Evolutionary conservation across 805 yeast genomes (phyloP), one percentile per base, ranked within the genome.

Genomic region (Metschnikowia drakensbergensis): DNA sequence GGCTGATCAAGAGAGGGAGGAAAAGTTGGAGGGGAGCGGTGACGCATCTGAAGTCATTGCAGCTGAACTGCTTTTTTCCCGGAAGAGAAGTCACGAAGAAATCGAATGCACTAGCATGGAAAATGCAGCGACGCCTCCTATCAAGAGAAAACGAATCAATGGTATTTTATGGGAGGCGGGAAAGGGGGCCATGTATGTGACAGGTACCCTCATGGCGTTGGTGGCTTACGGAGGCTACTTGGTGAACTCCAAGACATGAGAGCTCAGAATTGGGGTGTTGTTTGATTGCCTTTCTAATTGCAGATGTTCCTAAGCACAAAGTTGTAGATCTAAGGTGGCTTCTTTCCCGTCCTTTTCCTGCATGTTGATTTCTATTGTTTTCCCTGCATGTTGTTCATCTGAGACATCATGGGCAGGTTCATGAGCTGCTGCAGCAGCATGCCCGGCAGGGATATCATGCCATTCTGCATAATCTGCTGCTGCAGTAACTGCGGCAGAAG

Each of bases 171-270:
- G 66, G 48, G 76, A 71, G 52, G 49, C 57, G 10, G 60, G 57
- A 5, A 71, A 67, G 51, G 76, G 71, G 10, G 42, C 61, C 6
- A 32, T 65, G 8, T 71, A 71, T 49, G 67, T 57, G 4, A 34
- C 58, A 8, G 68, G 64, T 2, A 68, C 75, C 6, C 54, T 71
- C 25, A 46, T 62, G 8, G 72, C 69, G 1, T 58, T 71, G 44
- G 73, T 71, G n/a, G 52, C 61, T 5, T 71, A 68, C 55, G 74
- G 74, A n/a, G 57, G 66, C 36, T 45, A 46, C 27, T 54, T 54
- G 38, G 58, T 26, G 23, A 40, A 40, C 36, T 31, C 35, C 27
- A 8, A 5, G 17, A 10, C 6, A 26, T 36, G n/a, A 28, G 26
- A 6, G 13, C n/a, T 8, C 30, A 26, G 39, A 6, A 6, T 10